Conservation (phyloP, 495 filamentous ascomycete genomes). For the Articulospora tetracladia region DNA sequence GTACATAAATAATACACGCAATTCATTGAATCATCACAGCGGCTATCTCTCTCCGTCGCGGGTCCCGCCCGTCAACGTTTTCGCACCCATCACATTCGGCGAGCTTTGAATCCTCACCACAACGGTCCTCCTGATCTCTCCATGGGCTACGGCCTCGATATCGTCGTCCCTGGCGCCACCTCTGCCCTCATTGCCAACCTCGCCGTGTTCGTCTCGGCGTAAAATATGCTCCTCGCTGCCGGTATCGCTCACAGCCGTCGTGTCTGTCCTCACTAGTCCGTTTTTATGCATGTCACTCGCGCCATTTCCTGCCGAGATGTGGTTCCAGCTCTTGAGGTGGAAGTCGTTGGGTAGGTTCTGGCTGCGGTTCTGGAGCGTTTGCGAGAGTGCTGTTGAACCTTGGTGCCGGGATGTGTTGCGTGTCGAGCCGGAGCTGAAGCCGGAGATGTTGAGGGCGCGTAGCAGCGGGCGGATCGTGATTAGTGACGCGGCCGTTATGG, state of each 20-base stretch:
- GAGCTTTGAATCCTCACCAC: neutral
- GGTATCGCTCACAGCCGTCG: neutral
- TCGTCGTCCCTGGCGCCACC: neutral
- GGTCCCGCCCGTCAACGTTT: neutral
- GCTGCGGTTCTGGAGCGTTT: neutral
- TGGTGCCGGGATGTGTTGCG: neutral
- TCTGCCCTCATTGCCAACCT: neutral
- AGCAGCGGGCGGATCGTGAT: conserved; percentile 39
- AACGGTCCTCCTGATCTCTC: neutral
- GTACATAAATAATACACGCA: neutral
- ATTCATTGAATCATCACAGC: neutral
- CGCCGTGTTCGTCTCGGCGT: neutral
- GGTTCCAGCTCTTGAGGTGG: neutral
- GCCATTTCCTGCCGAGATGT: neutral
- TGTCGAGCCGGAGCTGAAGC: conserved; percentile 21
- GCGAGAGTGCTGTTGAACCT: neutral
- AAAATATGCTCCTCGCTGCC: neutral
- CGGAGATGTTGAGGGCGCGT: conserved; percentile 30
- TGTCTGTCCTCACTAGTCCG: neutral
- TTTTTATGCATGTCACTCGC: neutral
- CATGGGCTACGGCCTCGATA: neutral
- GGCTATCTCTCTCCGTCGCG: neutral
- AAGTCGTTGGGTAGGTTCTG: neutral
- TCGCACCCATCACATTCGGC: neutral
- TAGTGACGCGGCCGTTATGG: conserved; percentile 38